Evolutionary conservation across 2,329 filamentous ascomycete genomes (phyloP).

Genomic region (Aspergillus calidoustus): DNA sequence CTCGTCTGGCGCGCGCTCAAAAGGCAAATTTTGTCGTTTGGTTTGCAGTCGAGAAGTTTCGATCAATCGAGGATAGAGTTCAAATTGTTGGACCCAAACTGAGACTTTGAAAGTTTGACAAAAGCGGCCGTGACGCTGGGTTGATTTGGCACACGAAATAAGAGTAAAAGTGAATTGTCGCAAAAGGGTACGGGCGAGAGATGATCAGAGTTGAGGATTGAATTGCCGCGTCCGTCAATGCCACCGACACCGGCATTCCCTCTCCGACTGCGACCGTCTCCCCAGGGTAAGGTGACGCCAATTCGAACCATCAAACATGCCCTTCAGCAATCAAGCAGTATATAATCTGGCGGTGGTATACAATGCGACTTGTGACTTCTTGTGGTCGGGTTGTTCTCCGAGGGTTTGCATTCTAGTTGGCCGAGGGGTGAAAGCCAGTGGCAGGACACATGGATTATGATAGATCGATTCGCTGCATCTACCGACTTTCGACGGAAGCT

Average conservation of each 20-base stretch:
- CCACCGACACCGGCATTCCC: slow-evolving; percentile 7
- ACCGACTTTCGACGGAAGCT: not conserved
- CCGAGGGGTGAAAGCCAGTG: not conserved
- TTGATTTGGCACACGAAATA: not conserved
- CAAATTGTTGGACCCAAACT: not conserved
- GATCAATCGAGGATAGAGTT: not conserved
- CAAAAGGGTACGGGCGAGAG: not conserved
- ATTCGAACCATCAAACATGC: slow-evolving; percentile 7
- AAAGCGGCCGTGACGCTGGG: not conserved
- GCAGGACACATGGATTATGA: not conserved
- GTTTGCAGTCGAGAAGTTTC: not conserved
- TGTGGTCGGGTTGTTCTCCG: not conserved
- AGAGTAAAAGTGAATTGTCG: not conserved
- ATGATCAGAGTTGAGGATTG: not conserved
- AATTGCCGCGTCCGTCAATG: slow-evolving; percentile 26
- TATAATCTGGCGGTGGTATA: not conserved
- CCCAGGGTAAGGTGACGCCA: not conserved
- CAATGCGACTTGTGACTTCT: not conserved
- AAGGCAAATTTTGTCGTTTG: not conserved
- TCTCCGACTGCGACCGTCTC: slow-evolving; percentile 28
- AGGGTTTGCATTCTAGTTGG: not conserved
- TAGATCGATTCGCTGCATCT: not conserved
- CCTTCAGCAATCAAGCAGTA: slow-evolving; percentile 9
- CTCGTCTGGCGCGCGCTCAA: not conserved
- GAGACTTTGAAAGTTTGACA: not conserved